Percentiles rank a stretch among this genome's conserved stretches.
Conservation (phyloP, 2,329 filamentous ascomycete species). For the Orbilia ellipsospora region DNA sequence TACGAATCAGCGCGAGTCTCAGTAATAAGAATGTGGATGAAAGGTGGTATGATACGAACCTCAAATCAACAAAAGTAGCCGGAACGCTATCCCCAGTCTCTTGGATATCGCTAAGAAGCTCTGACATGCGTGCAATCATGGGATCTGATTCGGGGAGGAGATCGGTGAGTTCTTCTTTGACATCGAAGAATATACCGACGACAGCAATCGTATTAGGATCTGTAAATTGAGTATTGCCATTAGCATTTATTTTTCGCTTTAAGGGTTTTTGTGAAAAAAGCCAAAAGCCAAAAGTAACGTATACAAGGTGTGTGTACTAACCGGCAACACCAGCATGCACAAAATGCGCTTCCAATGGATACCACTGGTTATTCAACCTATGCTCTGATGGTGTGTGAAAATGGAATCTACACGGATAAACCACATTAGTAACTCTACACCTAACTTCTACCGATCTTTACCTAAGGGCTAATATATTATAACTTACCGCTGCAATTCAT, state of each 20-base stretch:
- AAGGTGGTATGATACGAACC: background rate
- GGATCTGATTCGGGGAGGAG: conserved; percentile 18
- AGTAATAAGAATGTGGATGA: no score
- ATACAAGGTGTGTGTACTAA: conserved; percentile 48
- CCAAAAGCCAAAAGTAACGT: no score
- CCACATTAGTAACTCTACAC: background rate
- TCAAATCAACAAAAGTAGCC: conserved; percentile 42
- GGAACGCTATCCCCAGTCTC: conserved; percentile 28
- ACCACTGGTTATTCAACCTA: conserved; percentile 60
- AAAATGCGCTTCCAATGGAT: conserved; percentile 64
- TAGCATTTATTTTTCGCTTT: no score
- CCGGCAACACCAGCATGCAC: conserved; percentile 62
- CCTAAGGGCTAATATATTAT: no score
- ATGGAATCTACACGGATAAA: conserved; percentile 64
- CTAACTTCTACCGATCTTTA: no score
- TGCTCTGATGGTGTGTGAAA: conserved; percentile 68
- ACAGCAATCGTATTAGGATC: conserved; percentile 60
- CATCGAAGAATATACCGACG: conserved; percentile 63
- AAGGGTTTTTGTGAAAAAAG: no score
- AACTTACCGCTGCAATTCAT: conserved; percentile 42
- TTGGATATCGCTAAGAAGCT: conserved; percentile 28
- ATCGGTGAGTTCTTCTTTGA: conserved; percentile 50
- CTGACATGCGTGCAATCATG: conserved; percentile 29
- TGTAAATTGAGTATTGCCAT: background rate
- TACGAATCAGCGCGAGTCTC: background rate